Percentiles rank a stretch among this genome's conserved stretches.
phyloP scores from a whole-genome alignment of 2,329 filamentous ascomycete species.

The Elsinoe perseae region DNA sequence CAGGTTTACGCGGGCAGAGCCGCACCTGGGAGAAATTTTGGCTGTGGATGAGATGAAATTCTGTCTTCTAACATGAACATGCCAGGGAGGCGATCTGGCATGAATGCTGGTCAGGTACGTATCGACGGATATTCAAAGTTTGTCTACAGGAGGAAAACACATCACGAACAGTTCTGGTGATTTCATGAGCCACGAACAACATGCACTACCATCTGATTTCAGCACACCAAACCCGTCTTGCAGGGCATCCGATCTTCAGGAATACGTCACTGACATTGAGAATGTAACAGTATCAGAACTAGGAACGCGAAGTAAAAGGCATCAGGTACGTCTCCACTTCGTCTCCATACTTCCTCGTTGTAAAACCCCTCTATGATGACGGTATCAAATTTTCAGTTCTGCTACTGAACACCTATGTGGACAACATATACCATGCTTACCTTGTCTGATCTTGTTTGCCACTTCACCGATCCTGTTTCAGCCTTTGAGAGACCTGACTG shows the following conservation, averaged over 20 bases:
- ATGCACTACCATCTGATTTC: constrained; percentile 37
- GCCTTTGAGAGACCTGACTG: neutral
- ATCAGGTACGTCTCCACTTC: constrained; percentile 20
- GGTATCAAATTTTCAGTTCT: constrained; percentile 35
- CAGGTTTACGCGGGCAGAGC: constrained; percentile 13
- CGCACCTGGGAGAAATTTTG: constrained; percentile 12
- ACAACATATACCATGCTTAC: constrained; percentile 32
- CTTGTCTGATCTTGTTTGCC: constrained; percentile 28
- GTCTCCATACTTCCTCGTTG: neutral
- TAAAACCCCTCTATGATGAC: constrained; percentile 30
- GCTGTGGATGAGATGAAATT: neutral
- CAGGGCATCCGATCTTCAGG: no score
- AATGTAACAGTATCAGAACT: no score
- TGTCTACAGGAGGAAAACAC: constrained; percentile 21
- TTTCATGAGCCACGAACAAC: constrained; percentile 33
- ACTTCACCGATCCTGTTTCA: neutral
- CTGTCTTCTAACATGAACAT: constrained; percentile 5
- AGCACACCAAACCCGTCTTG: neutral
- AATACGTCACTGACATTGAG: no score
- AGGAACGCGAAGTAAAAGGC: no score
- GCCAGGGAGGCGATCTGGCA: neutral
- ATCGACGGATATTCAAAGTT: neutral
- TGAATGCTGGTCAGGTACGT: neutral
- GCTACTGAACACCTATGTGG: constrained; percentile 33
- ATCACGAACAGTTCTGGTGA: constrained; percentile 32